Evolutionary conservation across 345 rosid genomes (phyloP).

Genomic region (Citrus medica): DNA sequence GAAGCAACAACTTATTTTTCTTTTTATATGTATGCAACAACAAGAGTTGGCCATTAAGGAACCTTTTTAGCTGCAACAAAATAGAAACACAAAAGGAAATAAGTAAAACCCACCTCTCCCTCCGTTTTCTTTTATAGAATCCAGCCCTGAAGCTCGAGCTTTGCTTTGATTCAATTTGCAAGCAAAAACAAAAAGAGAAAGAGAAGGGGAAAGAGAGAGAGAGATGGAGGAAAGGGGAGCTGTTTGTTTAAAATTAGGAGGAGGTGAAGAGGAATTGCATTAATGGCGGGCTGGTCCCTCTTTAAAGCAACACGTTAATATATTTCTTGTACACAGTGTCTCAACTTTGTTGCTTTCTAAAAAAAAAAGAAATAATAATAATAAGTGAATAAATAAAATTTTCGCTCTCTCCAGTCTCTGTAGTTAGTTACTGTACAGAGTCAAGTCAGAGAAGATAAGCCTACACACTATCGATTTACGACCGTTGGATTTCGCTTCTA

Average conservation of each 20-base stretch:
- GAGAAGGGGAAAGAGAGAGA: not conserved
- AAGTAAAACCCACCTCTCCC: slow-evolving; percentile 12
- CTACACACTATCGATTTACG: slow-evolving; percentile 22
- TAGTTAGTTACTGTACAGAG: not conserved
- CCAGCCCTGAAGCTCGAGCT: slow-evolving; percentile 7
- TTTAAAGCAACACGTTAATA: slow-evolving; percentile 10
- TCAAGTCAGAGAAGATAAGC: slow-evolving; percentile 28
- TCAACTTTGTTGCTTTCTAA: not conserved
- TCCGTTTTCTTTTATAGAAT: not conserved
- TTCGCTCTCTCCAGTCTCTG: too few relatives aligned
- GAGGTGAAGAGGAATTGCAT: slow-evolving; percentile 18
- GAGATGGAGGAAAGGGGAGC: not conserved
- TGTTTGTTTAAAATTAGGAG: not conserved
- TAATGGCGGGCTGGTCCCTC: slow-evolving; percentile 45
- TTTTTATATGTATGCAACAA: not conserved
- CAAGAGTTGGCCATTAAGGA: not conserved
- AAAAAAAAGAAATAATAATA: too few relatives aligned
- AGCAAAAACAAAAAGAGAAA: not conserved
- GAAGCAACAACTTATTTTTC: not conserved
- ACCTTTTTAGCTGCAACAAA: slow-evolving; percentile 4
- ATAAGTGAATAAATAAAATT: too few relatives aligned
- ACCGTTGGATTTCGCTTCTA: slow-evolving; percentile 35
- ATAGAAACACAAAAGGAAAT: not conserved
- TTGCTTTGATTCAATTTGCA: not conserved
- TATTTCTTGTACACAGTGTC: not conserved